These are phyloP conservation scores for Strigomonas galati DNA, from an alignment of 208 protist genomes.

Conservation along the genomic window DNA sequence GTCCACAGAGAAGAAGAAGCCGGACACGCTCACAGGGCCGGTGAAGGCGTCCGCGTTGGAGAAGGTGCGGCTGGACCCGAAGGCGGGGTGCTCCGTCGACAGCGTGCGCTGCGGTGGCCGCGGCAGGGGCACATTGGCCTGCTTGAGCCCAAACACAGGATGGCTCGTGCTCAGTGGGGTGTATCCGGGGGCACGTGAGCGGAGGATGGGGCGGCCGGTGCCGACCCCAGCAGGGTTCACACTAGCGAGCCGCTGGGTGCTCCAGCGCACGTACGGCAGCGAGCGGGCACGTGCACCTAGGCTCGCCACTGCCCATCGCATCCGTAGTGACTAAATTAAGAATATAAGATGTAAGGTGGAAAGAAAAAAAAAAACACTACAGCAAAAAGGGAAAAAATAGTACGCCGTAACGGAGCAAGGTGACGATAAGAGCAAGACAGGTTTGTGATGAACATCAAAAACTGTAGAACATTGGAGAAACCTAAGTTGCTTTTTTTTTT, in stretches of 20 bases:
- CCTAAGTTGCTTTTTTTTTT: too few relatives aligned
- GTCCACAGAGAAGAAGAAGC: slow-evolving; percentile 79
- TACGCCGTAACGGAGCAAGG: slow-evolving; percentile 1
- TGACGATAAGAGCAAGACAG: background rate
- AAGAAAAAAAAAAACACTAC: slow-evolving; percentile 13
- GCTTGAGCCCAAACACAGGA: slow-evolving; percentile 67
- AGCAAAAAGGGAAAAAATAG: slow-evolving; percentile 14
- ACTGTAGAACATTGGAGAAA: too few relatives aligned
- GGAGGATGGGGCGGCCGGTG: slow-evolving; percentile 19
- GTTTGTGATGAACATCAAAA: background rate
- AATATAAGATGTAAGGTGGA: background rate
- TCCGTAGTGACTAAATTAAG: background rate
- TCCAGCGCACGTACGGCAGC: background rate
- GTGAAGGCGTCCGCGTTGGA: slow-evolving; percentile 53
- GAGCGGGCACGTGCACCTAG: background rate
- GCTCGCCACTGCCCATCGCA: background rate
- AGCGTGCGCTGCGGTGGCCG: slow-evolving; percentile 25
- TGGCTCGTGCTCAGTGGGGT: slow-evolving; percentile 54
- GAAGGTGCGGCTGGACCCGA: slow-evolving; percentile 50
- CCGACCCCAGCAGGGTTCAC: slow-evolving; percentile 29
- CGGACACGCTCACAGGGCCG: slow-evolving; percentile 66
- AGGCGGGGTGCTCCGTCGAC: slow-evolving; percentile 70
- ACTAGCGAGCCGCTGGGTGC: slow-evolving; percentile 15
- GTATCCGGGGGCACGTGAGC: slow-evolving; percentile 29
- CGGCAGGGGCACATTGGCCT: slow-evolving; percentile 34